Evolutionary conservation across 1,284 basidiomycete genomes (phyloP).

Genomic region (Leccinum angustisporum): DNA sequence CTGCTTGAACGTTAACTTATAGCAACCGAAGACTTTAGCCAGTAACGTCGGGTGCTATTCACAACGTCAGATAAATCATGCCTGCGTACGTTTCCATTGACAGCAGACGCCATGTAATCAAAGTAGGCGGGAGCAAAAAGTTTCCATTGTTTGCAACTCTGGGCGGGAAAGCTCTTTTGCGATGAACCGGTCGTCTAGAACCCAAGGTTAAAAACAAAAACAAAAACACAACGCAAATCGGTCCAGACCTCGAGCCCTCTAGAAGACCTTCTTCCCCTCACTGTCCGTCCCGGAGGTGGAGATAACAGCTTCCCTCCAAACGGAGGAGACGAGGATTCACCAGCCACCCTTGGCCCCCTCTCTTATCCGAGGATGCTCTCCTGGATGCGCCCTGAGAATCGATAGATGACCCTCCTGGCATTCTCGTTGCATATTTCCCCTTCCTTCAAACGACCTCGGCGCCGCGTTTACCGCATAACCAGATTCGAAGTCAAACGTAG

Average conservation of each 20-base stretch:
- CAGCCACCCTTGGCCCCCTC: slow-evolving; percentile 35
- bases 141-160: slow-evolving; percentile 94
- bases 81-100: slow-evolving; percentile 67
- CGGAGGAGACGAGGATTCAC: slow-evolving; percentile 45
- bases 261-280: no score
- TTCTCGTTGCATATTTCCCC: slow-evolving; percentile 49
- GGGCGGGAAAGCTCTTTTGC: slow-evolving; percentile 93
- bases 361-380: slow-evolving; percentile 71
- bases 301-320: slow-evolving; percentile 20
- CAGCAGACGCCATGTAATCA: slow-evolving; percentile 91
- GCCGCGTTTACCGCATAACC: slow-evolving; percentile 89
- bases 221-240: no score
- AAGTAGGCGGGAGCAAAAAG: slow-evolving; percentile 99
- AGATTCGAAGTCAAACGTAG: slow-evolving; percentile 83
- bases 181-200: slow-evolving; percentile 92
- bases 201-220: neutral
- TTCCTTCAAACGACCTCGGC: slow-evolving; percentile 45
- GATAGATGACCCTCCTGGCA: slow-evolving; percentile 43
- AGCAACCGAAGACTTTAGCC: slow-evolving; percentile 98
- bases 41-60: slow-evolving; percentile 88
- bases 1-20: slow-evolving; percentile 92
- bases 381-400: slow-evolving; percentile 65
- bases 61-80: slow-evolving; percentile 4
- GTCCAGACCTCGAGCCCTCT: no score
- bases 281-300: no score